Conservation (phyloP, 768 basidiomycete species). For the Mycena sanguinolenta region DNA sequence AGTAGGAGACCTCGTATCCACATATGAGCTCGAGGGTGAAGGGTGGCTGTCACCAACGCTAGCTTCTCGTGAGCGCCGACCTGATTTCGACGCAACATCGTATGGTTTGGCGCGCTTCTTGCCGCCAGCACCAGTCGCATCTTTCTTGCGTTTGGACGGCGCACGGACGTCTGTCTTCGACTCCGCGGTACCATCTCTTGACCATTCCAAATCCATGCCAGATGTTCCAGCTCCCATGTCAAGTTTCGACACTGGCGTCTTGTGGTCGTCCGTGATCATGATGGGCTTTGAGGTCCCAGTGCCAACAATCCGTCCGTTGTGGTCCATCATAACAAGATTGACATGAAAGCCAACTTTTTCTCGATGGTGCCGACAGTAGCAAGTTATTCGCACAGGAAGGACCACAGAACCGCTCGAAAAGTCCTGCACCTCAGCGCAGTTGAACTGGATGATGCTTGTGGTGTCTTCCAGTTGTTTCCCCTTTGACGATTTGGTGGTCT, state of each 20-base stretch:
- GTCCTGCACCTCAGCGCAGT: slow-evolving; percentile 90
- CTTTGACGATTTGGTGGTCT: slow-evolving; percentile 53
- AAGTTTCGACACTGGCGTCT: slow-evolving; percentile 60
- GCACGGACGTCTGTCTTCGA: slow-evolving; percentile 50
- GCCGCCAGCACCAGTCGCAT: slow-evolving; percentile 45
- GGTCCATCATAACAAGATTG: slow-evolving; percentile 87
- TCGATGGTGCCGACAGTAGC: slow-evolving; percentile 98
- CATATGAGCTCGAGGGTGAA: slow-evolving; percentile 45
- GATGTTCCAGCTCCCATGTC: slow-evolving; percentile 51
- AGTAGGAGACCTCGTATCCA: slow-evolving; percentile 43
- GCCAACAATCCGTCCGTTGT: slow-evolving; percentile 84
- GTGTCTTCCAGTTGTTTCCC: slow-evolving; percentile 72
- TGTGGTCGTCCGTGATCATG: slow-evolving; percentile 99
- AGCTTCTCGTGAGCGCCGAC: slow-evolving; percentile 62
- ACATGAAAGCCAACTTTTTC: slow-evolving; percentile 97
- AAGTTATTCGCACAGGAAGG: slow-evolving; percentile 95
- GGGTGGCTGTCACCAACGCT: slow-evolving; percentile 51
- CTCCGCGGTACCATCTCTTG: slow-evolving; percentile 47
- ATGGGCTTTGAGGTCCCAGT: slow-evolving; percentile 88
- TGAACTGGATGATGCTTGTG: slow-evolving; percentile 94
- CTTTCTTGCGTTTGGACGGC: slow-evolving; percentile 58
- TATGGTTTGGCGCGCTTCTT: slow-evolving; percentile 83
- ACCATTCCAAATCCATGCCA: slow-evolving; percentile 65
- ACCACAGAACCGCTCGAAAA: slow-evolving; percentile 89
- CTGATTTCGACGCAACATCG: slow-evolving; percentile 64